These are phyloP conservation scores for Paramecium sexaurelia DNA, from an alignment of 73 alveolate species.

Conservation along the genomic window DNA sequence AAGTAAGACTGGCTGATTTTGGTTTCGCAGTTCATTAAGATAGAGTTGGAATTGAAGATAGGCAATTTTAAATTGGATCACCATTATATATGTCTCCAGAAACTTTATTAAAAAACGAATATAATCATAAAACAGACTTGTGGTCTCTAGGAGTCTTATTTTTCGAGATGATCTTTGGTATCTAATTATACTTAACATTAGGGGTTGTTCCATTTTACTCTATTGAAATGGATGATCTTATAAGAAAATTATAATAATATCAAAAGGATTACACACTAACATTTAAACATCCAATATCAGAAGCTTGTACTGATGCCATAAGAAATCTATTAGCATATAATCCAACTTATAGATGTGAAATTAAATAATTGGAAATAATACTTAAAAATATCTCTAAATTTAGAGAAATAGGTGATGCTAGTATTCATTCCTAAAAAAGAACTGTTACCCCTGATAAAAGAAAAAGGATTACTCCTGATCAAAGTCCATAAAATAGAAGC, in stretches of 20 bases:
- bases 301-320: background rate
- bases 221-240: background rate
- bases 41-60: background rate
- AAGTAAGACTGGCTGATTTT: conserved; percentile 64
- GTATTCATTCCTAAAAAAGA: background rate
- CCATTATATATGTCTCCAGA: conserved; percentile 58
- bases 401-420: background rate
- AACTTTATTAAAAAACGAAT: background rate
- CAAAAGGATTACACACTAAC: background rate
- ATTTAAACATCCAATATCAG: background rate
- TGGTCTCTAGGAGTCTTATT: conserved; percentile 31
- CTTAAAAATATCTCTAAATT: background rate
- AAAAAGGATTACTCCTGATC: background rate
- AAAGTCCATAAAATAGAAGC: background rate
- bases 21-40: conserved; percentile 57
- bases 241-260: background rate
- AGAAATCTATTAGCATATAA: conserved; percentile 7
- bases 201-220: conserved; percentile 49
- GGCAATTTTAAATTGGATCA: conserved; percentile 37
- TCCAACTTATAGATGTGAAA: background rate
- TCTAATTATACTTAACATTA: background rate
- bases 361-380: background rate
- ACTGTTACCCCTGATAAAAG: background rate
- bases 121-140: background rate
- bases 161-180: conserved; percentile 32